Evolutionary conservation across 768 basidiomycete genomes (phyloP), one percentile per base, ranked within the genome.

Genomic region (Kwoniella dejecticola): DNA sequence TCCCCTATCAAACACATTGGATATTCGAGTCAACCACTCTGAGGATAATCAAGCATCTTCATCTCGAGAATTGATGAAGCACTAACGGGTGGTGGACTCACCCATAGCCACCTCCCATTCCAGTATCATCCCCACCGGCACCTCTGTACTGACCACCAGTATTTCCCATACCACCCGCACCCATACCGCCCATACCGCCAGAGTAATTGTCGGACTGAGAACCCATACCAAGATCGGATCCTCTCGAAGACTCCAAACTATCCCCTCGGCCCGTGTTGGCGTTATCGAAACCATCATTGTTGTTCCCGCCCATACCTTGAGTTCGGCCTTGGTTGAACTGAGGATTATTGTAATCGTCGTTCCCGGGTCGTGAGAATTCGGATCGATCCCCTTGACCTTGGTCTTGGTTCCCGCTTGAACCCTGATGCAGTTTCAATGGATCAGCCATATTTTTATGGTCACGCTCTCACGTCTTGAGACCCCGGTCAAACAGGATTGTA

Each of bases 291-390:
- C 15, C 15, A 36, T 36, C 33, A 36, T 36, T 42, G 11, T 42
- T 12, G 19, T 42, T 42, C n/a, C 48, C 48, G 8, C 26, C 27
- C 30, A 31, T 50, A 31, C 48, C 48, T 50, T 50, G 48, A 29
- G 24, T 48, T 13, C 8, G n/a, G 11, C 24, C n/a, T 27, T n/a
- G n/a, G n/a, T n/a, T n/a, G n/a, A n/a, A n/a, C n/a, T n/a, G n/a
- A n/a, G 46, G 46, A 23, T 48, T 48, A 23, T 50, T 50, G 48
- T 50, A 50, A 31, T 50, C 48, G 21, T 50, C 48, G 48, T 50
- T 50, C 6, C 48, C 48, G 7, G 27, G 48, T 30, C 24, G 30
- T 13, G 48, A 30, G 21, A 31, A 50, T 30, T 50, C 48, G 27
- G 48, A 50, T 33, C 33, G 48, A 24, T 50, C 21, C 11, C 46